Percentiles rank a stretch among this genome's conserved stretches.
These are phyloP conservation scores for Boletus tylopilopsis DNA, from an alignment of 768 basidiomycete genomes.

Conservation along the genomic window DNA sequence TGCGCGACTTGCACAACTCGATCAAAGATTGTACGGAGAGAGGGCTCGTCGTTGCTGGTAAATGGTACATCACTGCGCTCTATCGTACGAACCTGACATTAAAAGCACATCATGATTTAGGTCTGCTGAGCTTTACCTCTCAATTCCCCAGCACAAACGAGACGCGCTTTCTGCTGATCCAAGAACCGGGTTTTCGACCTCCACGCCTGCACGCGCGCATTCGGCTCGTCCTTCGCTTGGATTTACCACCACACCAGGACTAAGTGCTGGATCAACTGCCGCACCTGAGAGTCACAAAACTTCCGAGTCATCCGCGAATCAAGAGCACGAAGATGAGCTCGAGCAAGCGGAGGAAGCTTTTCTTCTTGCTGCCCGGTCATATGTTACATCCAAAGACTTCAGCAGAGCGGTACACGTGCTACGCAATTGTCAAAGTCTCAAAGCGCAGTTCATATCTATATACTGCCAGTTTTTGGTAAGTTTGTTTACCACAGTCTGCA, in stretches of 20 bases:
- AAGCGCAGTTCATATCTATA: slow-evolving; percentile 69
- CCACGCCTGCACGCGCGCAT: slow-evolving; percentile 51
- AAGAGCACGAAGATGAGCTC: slow-evolving; percentile 40
- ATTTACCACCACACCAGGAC: slow-evolving; percentile 29
- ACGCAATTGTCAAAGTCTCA: slow-evolving; percentile 60
- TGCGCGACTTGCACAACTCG: slow-evolving; percentile 56
- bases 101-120: slow-evolving; percentile 35
- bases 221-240: slow-evolving; percentile 38
- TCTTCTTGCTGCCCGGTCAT: slow-evolving; percentile 68
- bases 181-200: slow-evolving; percentile 48
- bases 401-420: slow-evolving; percentile 67
- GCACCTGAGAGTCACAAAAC: slow-evolving; percentile 16
- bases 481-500: slow-evolving; percentile 10
- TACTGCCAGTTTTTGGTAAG: slow-evolving; percentile 88
- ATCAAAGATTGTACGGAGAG: slow-evolving; percentile 72
- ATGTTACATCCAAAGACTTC: slow-evolving; percentile 76
- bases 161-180: slow-evolving; percentile 25
- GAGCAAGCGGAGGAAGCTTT: slow-evolving; percentile 67
- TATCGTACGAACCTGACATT: slow-evolving; percentile 10
- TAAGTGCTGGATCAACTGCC: slow-evolving; percentile 32
- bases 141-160: slow-evolving; percentile 50
- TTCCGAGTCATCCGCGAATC: slow-evolving; percentile 22
- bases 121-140: slow-evolving; percentile 73
- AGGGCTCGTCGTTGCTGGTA: slow-evolving; percentile 65
- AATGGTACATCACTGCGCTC: slow-evolving; percentile 53